Evolutionary conservation across 1,284 basidiomycete species (phyloP), one percentile per base, ranked within the genome.

Genomic region (Rhodofomes roseus): DNA sequence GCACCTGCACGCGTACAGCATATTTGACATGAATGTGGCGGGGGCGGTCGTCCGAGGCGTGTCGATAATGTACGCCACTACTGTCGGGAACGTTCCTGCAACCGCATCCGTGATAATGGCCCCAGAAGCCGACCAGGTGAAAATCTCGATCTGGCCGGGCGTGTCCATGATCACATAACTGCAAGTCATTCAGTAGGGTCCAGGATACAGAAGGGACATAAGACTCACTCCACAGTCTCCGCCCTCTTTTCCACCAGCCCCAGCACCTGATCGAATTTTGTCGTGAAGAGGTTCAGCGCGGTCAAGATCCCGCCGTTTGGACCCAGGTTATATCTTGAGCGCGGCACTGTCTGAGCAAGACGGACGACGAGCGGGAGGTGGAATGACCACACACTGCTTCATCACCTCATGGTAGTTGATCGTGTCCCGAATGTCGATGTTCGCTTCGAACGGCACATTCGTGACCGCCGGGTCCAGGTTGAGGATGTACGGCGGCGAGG

Each of bases 1-100:
- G 65, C 62, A 90, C 92, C 92, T 95, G 82, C 97, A 99, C 0
- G 97, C 97, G 70, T 99, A 99, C 54, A 99, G 82, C 97, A 99
- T 99, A 76, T 99, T 99, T 56, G 91, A 95, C 97, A 99, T 99
- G 75, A 99, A 99, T 0, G 97, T 99, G 6, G 96, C 95, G 0
- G 97, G 97, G 0, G 95, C 89, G 0, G 90, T 90, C 11, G 95
- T 96, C 60, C 97, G 84, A 18, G 97, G 96, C 1, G 97, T 99
- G 75, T 99, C 97, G 69, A 99, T 95, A 61, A 99, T 86, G 73
- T 98, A 99, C 12, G 96, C 97, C 40, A 99, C 88, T 25, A 96
- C 93, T 0, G 96, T 92, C 0, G 97, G 97, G 62, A 98, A 79
- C 0, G 95, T 87, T 11, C 93, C 92, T 0, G 96, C 96, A 34